phyloP scores from a whole-genome alignment of 2,329 filamentous ascomycete species.

The Neonectria coccinea region DNA sequence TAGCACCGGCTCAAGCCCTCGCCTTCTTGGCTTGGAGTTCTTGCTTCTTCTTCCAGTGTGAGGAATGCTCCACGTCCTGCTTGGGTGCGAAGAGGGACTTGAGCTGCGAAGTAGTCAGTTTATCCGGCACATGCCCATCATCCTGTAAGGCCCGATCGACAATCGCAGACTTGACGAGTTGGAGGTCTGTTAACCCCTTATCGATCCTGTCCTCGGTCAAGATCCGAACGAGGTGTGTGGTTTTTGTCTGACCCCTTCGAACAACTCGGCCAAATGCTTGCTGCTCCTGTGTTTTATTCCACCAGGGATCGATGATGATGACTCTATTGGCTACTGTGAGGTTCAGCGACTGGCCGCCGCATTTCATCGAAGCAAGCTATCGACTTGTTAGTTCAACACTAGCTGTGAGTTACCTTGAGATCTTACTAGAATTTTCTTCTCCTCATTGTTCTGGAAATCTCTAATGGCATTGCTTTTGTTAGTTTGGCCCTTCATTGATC shows the following conservation, averaged over 20 bases:
- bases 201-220: constrained; percentile 69
- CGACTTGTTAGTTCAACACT: background rate
- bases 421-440: constrained; percentile 52
- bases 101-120: background rate
- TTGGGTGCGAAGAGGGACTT: constrained; percentile 20
- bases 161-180: constrained; percentile 64
- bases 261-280: constrained; percentile 72
- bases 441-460: constrained; percentile 31
- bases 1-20: background rate
- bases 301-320: constrained; percentile 69
- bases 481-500: constrained; percentile 30
- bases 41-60: background rate
- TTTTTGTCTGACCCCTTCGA: constrained; percentile 72
- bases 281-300: constrained; percentile 71
- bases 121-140: constrained; percentile 29
- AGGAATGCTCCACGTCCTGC: background rate
- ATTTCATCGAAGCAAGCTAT: constrained; percentile 52
- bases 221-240: constrained; percentile 70
- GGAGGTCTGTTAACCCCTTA: constrained; percentile 64
- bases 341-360: constrained; percentile 55
- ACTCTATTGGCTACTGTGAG: constrained; percentile 61
- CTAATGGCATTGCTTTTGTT: constrained; percentile 39
- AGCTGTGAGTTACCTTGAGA: too few relatives aligned
- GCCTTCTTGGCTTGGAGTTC: background rate
- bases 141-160: constrained; percentile 53